Base-by-base conservation (phyloP, 805 yeast genomes). In the Saitoella complicata region DNA sequence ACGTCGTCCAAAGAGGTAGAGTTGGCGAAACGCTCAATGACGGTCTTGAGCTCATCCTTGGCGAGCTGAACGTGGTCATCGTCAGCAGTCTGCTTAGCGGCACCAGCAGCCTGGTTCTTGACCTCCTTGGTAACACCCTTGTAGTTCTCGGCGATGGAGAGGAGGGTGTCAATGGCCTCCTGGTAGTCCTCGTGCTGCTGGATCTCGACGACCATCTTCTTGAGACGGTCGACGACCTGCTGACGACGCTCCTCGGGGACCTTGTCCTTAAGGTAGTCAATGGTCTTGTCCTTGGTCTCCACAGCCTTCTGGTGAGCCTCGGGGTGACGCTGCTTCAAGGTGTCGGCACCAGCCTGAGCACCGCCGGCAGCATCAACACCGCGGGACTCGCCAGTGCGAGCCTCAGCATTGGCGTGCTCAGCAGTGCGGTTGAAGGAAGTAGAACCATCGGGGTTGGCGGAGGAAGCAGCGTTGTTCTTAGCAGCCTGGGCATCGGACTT, bases 1-100 rank as follows among this genome's bases (percentile, higher is more conserved):
- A 51, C 33, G 29, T 31, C 45, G 31, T 44, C 47, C 8, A 50
- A 38, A 7, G 50, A 45, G 3, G 50, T 39, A 31, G 46, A 44
- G 36, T 51, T 50, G 29, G 53, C 51, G 33, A 43, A 44, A 6
- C 51, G 46, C 45, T 51, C 54, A 31, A 51, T 41, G 13, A 51
- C 42, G 10, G 38, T 39, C 31, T 37, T 33, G 40, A 51, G 41
- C 13, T 45, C 40, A 31, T 6, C 1, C 38, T 46, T 36, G 9
- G 53, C 51, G 11, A 32, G 33, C 31, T 44, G 42, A 10, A 39
- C n/a, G 32, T 47, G 47, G 9, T 44, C 51, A 36, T 48, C 42
- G 32, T 41, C 46, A 11, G 35, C 37, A n/a, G 42, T 4, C 33
- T 42, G 38, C 42, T 49, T 40, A 21, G 33, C 29, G 21, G 21